phyloP scores from a whole-genome alignment of 1,284 basidiomycete species.

The Thelephora terrestris region DNA sequence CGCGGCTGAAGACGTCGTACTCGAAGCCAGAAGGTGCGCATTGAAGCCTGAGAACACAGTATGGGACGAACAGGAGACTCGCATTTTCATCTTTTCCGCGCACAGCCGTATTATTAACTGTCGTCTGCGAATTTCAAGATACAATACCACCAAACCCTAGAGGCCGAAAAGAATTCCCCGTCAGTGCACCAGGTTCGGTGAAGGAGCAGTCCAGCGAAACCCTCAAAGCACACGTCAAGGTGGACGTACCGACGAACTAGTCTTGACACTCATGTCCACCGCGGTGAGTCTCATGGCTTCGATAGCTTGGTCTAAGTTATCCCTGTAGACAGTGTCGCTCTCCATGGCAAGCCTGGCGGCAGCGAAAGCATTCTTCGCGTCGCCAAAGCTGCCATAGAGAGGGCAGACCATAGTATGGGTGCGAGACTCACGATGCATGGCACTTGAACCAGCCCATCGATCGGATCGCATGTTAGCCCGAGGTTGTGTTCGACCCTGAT shows the following conservation, averaged over 20 bases:
- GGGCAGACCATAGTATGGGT: not conserved
- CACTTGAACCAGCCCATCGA: constrained; percentile 88
- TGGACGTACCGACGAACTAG: constrained; percentile 68
- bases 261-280: constrained; percentile 79
- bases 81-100: too few relatives aligned
- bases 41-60: too few relatives aligned
- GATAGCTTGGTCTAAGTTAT: constrained; percentile 91
- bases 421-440: constrained; percentile 73
- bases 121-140: too few relatives aligned
- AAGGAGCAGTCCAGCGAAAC: constrained; percentile 2
- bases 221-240: constrained; percentile 3
- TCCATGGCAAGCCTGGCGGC: constrained; percentile 94
- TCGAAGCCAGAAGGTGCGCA: too few relatives aligned
- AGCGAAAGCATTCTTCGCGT: constrained; percentile 82
- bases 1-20: too few relatives aligned
- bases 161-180: not conserved
- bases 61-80: too few relatives aligned
- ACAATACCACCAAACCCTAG: constrained; percentile 60
- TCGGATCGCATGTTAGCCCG: constrained; percentile 86
- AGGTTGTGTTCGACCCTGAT: constrained; percentile 91
- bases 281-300: constrained; percentile 93
- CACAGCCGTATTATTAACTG: too few relatives aligned
- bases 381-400: constrained; percentile 70
- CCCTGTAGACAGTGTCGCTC: constrained; percentile 76
- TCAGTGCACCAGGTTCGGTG: not conserved